These are phyloP conservation scores for Zymoseptoria ardabiliae DNA, from an alignment of 2,329 filamentous ascomycete genomes.

Conservation along the genomic window DNA sequence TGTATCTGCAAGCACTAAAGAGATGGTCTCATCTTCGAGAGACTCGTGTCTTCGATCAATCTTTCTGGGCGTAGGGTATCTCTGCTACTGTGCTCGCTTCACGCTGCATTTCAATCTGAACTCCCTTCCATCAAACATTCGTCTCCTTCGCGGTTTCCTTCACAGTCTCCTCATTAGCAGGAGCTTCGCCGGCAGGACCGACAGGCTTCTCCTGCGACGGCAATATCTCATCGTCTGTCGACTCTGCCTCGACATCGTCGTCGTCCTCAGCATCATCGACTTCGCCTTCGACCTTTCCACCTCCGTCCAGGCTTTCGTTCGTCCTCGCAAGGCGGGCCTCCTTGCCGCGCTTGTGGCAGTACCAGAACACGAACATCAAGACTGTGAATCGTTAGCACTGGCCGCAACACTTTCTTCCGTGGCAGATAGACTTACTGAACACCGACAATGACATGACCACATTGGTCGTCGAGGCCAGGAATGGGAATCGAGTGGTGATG, in stretches of 20 bases:
- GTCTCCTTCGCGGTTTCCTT: no score
- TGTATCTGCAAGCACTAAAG: not conserved
- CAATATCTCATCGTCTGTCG: slow-evolving; percentile 10
- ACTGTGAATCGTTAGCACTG: slow-evolving; percentile 45
- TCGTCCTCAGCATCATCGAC: slow-evolving; percentile 18
- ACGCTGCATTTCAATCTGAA: not conserved
- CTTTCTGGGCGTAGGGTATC: not conserved
- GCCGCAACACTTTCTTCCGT: not conserved
- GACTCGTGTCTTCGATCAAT: not conserved
- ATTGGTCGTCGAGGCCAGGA: slow-evolving; percentile 77
- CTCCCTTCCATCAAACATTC: no score
- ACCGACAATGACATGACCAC: slow-evolving; percentile 83
- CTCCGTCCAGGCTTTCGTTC: slow-evolving; percentile 8
- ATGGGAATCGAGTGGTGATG: slow-evolving; percentile 79
- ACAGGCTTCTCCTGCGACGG: not conserved
- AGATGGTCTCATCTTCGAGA: not conserved
- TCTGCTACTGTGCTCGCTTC: not conserved
- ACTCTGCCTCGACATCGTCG: slow-evolving; percentile 15
- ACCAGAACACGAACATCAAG: slow-evolving; percentile 91
- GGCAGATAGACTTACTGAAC: slow-evolving; percentile 57
- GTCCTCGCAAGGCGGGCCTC: slow-evolving; percentile 62
- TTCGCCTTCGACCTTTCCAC: slow-evolving; percentile 10
- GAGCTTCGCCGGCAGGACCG: not conserved
- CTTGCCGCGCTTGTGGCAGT: slow-evolving; percentile 89
- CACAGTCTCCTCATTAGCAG: not conserved